Evolutionary conservation across 768 basidiomycete species (phyloP), one percentile per base, ranked within the genome.

Genomic region (Boletus vermiculosoides): DNA sequence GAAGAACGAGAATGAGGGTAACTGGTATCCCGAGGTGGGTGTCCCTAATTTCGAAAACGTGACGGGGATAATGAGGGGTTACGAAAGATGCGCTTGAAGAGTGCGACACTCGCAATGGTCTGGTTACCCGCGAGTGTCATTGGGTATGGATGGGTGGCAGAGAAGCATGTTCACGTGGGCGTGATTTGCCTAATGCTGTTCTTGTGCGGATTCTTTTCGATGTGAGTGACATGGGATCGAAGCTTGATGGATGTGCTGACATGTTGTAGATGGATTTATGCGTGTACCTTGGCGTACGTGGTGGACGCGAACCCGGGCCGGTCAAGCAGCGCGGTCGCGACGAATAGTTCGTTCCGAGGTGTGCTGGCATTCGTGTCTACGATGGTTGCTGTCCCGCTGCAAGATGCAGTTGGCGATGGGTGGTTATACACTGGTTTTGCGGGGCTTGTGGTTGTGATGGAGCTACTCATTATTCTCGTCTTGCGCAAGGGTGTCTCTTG

Each of bases 251-350:
- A 22, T 25, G 23, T 52, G 39, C 56, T 56, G 52, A 56, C 34
- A 40, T 41, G 28, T 53, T 55, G 3, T 57, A 84, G 81, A 63
- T 78, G 78, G 72, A 83, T 86, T 47, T 88, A 89, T 66, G 73
- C 84, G 16, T 83, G 84, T 49, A 87, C 88, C 0, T 73, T 95
- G 31, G 88, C 93, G 0, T 95, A 94, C 63, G 78, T 94, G 34
- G 91, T 94, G 16, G 93, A 97, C 63, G 84, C 91, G 5, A 97
- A 95, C 67, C 76, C 78, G 7, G 94, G 93, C 10, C 81, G 89
- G 30, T 90, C 90, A 2, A 84, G 87, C 5, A 83, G 83, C 3
- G 91, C 89, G 1, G 82, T 84, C 8, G 91, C 92, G 0, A 74
- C 80, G 30, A 95, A 95, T 69, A 89, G 87, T 55, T 81, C 80